Base-by-base conservation (phyloP, 2,329 filamentous ascomycete genomes). In the Arthrobotrys conoides region DNA sequence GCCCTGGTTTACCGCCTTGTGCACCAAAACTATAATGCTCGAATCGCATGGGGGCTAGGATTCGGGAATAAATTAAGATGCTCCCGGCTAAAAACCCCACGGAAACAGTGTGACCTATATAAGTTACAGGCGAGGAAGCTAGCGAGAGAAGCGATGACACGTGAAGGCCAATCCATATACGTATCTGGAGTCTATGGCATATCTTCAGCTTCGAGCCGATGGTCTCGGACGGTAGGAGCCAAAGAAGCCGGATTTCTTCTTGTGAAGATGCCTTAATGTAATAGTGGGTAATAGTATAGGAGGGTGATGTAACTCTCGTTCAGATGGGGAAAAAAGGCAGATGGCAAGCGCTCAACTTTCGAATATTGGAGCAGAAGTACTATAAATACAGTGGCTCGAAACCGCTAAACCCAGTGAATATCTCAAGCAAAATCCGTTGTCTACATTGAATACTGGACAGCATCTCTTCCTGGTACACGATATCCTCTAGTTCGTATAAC, bases 121-220 rank as follows among this genome's bases (percentile, higher is more conserved):
- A n/a, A n/a, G 27, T 30, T 30, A 8, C 49, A 71, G 44, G 55
- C 55, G 67, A 71, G 33, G 36, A 27, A 46, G 44, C 57, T 64
- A 71, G 57, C 68, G 68, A 71, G 68, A 61, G 33, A 71, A 57
- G 41, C 44, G n/a, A 41, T 63, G 18, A 44, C 68, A 65, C 57
- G 68, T 71, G 68, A 71, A 65, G 3, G 2, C 16, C 10, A 27
- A 24, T 14, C 22, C 20, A 16, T 41, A 10, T 57, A 8, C 38
- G 14, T 57, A 8, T 57, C 24, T 24, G 16, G 24, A 3, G 5
- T 18, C 18, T 33, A 33, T 9, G 10, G 9, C 9, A 22, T 18
- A 24, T 5, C 6, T 36, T 24, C 5, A 33, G 51, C 51, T 41
- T 59, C 16, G 10, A 59, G 53, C 53, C 18, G 53, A 38, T 24